A percentile compares a stretch with the other conserved stretches of the same genome.
These are phyloP conservation scores for Telfairia occidentalis DNA, from an alignment of 331 rosid genomes.

Conservation along the genomic window DNA sequence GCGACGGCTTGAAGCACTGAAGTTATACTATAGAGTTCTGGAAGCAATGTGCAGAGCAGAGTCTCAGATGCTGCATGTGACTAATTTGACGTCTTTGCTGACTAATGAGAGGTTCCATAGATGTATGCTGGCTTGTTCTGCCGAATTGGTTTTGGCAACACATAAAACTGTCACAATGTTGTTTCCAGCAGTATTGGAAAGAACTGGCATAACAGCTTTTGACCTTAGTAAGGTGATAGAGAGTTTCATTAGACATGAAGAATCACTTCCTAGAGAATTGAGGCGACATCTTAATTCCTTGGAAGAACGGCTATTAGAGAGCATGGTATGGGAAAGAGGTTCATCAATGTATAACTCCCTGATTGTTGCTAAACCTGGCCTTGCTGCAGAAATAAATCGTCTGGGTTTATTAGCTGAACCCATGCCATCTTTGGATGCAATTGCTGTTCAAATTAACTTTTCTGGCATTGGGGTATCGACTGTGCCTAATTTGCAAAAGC, in stretches of 20 bases:
- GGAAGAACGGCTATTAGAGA: constrained; percentile 91
- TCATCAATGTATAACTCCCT: constrained; percentile 92
- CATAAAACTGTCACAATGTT: constrained; percentile 94
- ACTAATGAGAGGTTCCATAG: constrained; percentile 96
- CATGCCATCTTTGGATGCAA: constrained; percentile 91
- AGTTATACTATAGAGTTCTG: constrained; percentile 72
- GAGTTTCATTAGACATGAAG: constrained; percentile 92
- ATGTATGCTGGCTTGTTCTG: constrained; percentile 96
- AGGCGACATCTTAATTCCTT: constrained; percentile 82
- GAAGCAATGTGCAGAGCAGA: constrained; percentile 97
- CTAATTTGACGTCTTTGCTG: constrained; percentile 72
- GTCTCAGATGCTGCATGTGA: constrained; percentile 70
- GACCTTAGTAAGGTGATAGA: constrained; percentile 98
- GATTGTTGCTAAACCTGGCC: constrained; percentile 70
- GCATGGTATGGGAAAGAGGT: constrained; percentile 98
- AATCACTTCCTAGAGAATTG: constrained; percentile 89
- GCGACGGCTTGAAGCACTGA: constrained; percentile 73
- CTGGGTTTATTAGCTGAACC: constrained; percentile 78
- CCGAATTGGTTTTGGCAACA: constrained; percentile 88
- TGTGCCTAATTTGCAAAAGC: constrained; percentile 51
- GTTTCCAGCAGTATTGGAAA: constrained; percentile 90
- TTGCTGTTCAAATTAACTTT: constrained; percentile 59
- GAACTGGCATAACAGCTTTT: constrained; percentile 95
- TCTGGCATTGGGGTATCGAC: constrained; percentile 63
- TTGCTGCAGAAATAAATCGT: constrained; percentile 70